Evolutionary conservation across 2,329 filamentous ascomycete genomes (phyloP).

Genomic region (Hortaea werneckii): DNA sequence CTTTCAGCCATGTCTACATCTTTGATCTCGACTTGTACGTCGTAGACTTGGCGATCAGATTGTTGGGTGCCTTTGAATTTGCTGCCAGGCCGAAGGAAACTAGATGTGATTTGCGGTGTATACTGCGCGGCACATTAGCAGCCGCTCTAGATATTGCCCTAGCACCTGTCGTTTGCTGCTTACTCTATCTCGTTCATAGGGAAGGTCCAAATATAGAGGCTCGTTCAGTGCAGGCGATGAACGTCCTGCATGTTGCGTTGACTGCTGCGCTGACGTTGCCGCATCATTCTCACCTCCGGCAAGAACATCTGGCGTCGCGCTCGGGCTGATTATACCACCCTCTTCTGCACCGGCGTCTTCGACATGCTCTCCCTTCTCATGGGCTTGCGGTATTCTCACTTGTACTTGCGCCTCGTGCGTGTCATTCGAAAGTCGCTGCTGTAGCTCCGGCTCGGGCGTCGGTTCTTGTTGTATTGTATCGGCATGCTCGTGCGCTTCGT

Average conservation of each 20-base stretch:
- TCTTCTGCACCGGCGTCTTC: conserved; percentile 25
- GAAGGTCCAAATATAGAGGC: conserved; percentile 19
- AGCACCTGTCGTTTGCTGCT: background rate
- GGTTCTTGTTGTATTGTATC: conserved; percentile 15
- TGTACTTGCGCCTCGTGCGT: background rate
- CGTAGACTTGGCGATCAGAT: conserved; percentile 85
- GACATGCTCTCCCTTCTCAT: conserved; percentile 32
- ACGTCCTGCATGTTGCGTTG: background rate
- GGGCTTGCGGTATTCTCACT: background rate
- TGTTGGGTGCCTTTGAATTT: conserved; percentile 84
- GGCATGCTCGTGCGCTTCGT: conserved; percentile 9
- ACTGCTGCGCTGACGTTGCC: background rate
- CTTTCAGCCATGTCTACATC: conserved; percentile 91
- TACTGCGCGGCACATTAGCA: conserved; percentile 38
- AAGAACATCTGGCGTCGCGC: conserved; percentile 17
- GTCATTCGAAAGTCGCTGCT: too few relatives aligned
- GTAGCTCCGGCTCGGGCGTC: conserved; percentile 21
- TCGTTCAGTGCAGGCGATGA: conserved; percentile 4
- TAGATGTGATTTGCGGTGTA: conserved; percentile 70
- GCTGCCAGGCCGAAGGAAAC: conserved; percentile 76
- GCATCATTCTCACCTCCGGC: background rate
- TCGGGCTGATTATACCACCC: conserved; percentile 12
- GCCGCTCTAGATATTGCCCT: background rate
- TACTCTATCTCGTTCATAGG: conserved; percentile 16
- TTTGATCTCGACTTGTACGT: conserved; percentile 94